Conservation (phyloP, 2,329 filamentous ascomycete genomes). For the Ophiostoma himal-ulmi region DNA sequence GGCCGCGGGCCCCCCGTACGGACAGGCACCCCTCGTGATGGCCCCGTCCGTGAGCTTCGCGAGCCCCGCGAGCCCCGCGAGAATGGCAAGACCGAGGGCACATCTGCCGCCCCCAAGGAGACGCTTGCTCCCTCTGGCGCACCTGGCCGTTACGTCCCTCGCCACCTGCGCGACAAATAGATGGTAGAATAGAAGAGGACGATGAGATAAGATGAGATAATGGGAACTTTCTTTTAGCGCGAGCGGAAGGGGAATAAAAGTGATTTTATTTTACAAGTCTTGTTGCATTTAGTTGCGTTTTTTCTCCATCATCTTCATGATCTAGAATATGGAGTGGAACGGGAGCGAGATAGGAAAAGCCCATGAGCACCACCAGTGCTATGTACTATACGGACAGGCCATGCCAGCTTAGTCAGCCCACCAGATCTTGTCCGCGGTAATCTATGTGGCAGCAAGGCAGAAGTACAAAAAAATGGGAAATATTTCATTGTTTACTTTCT, state of each 20-base stretch:
- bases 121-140: conserved; percentile 48
- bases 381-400: too few relatives aligned
- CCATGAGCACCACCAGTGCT: too few relatives aligned
- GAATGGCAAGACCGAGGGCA: conserved; percentile 28
- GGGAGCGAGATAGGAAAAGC: not conserved
- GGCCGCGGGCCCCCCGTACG: conserved; percentile 41
- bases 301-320: too few relatives aligned
- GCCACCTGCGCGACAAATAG: conserved; percentile 29
- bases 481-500: too few relatives aligned
- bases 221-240: not conserved
- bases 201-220: not conserved
- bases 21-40: conserved; percentile 35
- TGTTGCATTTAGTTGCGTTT: too few relatives aligned
- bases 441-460: not conserved
- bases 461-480: not conserved
- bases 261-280: not conserved
- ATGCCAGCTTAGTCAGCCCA: too few relatives aligned
- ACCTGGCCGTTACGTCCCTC: conserved; percentile 56
- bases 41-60: conserved; percentile 36
- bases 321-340: not conserved
- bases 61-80: conserved; percentile 37
- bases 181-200: not conserved
- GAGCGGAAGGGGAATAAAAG: not conserved
- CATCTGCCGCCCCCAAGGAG: conserved; percentile 42
- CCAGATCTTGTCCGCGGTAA: not conserved